phyloP scores from a whole-genome alignment of 1,139 yeast species.

The Spathaspora sp. region DNA sequence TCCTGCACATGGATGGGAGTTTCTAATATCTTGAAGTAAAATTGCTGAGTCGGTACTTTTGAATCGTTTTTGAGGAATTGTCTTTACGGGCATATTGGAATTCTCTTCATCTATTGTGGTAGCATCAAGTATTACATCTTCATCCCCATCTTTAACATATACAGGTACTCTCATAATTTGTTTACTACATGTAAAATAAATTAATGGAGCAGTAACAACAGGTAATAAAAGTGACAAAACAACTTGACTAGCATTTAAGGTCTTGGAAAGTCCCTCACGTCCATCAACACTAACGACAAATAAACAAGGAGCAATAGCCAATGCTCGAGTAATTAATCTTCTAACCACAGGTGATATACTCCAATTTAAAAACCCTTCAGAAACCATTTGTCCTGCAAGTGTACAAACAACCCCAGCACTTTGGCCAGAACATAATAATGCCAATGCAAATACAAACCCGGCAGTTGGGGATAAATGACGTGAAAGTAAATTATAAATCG shows the following conservation, averaged over 20 bases:
- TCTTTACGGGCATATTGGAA: constrained; percentile 3
- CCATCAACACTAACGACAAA: constrained; percentile 78
- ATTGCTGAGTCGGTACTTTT: constrained; percentile 43
- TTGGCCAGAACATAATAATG: constrained; percentile 92
- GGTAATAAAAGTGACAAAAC: constrained; percentile 83
- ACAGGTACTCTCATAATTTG: constrained; percentile 73
- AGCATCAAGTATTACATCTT: constrained; percentile 19
- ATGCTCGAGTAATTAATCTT: constrained; percentile 74
- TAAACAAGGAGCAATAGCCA: constrained; percentile 89
- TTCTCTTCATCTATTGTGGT: constrained; percentile 15
- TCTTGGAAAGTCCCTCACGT: constrained; percentile 77
- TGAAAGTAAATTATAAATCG: constrained; percentile 75
- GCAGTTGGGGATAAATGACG: constrained; percentile 84
- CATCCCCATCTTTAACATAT: constrained; percentile 34
- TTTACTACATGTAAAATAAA: constrained; percentile 77
- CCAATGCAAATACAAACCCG: constrained; percentile 88
- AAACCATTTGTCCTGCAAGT: constrained; percentile 93
- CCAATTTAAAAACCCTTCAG: constrained; percentile 91
- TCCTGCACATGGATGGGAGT: constrained; percentile 47
- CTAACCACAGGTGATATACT: constrained; percentile 83
- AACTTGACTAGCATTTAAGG: constrained; percentile 85
- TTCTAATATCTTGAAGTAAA: constrained; percentile 40
- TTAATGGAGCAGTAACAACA: constrained; percentile 84
- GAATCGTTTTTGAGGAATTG: constrained; percentile 19
- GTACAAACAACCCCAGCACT: constrained; percentile 99